Evolutionary conservation across 345 rosid species (phyloP), one percentile per base, ranked within the genome.

Genomic region (Melaleuca alternifolia): DNA sequence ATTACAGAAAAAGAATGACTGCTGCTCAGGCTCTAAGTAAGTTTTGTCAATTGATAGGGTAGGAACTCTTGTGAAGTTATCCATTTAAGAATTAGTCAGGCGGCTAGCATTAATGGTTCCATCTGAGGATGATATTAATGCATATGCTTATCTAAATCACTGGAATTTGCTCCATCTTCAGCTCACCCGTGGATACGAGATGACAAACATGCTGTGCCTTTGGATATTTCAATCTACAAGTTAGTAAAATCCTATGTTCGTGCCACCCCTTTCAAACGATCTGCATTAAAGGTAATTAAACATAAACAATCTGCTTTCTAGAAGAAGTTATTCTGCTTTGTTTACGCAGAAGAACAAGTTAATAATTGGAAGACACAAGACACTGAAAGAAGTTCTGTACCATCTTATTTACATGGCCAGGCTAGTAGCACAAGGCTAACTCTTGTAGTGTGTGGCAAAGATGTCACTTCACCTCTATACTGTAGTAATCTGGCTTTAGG

Each of bases 1-100:
- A 98, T 87, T 94, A 94, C 85, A 92, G 99, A 91, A 98, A 96
- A 94, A 92, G 99, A 94, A 95, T 98, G 97, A 96, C 99, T 44
- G 98, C 99, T 62, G 93, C 95, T 82, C 99, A 96, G 93, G 99
- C 98, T 86, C 91, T 96, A 87, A 88, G 99, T 98, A 94, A 91
- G 93, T 90, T 86, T 54, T 62, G 52, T 10, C 37, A 26, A 28
- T 84, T 50, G n/a, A 59, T 15, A 46, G 26, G 81, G 81, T 13
- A 71, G 81, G 81, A 33, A 71, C 48, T 71, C 79, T 71, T 71
- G 81, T 71, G 10, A 18, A 18, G 26, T 71, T 71, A 37, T 13
- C 48, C 48, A 18, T 71, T 37, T 37, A 37, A 71, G 41, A 71
- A 71, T 37, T 71, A 71, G 26, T 16, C n/a, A 24, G 61, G 61